Evolutionary conservation across 805 yeast species (phyloP).

Genomic region (Komagataella ulmi): DNA sequence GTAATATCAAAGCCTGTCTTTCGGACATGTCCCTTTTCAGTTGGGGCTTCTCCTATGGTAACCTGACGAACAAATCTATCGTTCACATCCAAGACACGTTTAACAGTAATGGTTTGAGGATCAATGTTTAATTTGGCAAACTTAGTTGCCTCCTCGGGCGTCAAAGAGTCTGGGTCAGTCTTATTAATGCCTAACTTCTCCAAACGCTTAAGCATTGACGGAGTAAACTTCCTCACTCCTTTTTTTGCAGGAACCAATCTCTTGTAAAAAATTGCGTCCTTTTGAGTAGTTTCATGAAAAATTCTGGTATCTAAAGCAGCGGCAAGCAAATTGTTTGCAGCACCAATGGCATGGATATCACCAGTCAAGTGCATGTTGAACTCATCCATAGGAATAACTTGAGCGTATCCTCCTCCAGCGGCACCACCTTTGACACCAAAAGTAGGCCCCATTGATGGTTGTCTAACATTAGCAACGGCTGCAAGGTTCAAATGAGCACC

Average conservation of each 20-base stretch:
- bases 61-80: conserved; percentile 71
- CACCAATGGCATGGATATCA: conserved; percentile 75
- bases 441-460: conserved; percentile 84
- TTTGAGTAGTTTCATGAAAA: conserved; percentile 70
- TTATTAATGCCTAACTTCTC: conserved; percentile 55
- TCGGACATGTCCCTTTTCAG: conserved; percentile 64
- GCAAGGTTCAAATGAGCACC: conserved; percentile 62
- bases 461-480: conserved; percentile 73
- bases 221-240: conserved; percentile 55
- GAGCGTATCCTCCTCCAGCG: conserved; percentile 84
- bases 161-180: conserved; percentile 60
- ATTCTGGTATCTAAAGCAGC: conserved; percentile 83
- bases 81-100: conserved; percentile 76
- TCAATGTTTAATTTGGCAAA: conserved; percentile 67
- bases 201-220: conserved; percentile 55
- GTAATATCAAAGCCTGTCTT: conserved; percentile 73
- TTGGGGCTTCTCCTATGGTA: conserved; percentile 71
- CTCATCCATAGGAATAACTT: conserved; percentile 82
- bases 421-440: conserved; percentile 87
- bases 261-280: conserved; percentile 57
- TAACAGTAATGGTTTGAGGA: conserved; percentile 70
- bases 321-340: conserved; percentile 69
- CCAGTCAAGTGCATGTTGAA: conserved; percentile 81
- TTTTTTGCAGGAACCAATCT: conserved; percentile 67
- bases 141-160: conserved; percentile 44